Base-by-base conservation (phyloP, 2,329 filamentous ascomycete genomes). In the Incumbomyces lentus region DNA sequence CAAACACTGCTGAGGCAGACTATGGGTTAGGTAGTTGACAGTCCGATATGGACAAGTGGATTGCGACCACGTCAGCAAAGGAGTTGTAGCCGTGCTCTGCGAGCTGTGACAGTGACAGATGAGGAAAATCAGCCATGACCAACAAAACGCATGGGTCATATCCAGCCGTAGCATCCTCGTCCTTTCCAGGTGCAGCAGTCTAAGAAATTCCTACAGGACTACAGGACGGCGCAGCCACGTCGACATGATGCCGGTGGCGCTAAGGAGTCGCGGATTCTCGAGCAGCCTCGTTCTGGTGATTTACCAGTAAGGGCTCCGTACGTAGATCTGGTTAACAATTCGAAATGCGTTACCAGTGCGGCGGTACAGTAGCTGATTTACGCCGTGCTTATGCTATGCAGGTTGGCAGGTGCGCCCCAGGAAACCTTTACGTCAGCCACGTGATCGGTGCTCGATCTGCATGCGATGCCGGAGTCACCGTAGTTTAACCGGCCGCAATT, bases 21-120 rank as follows among this genome's bases (percentile, higher is more conserved):
- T 79, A 56, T 89, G 82, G 10, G 84, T 89, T 52, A 90, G 86
- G 64, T 89, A 87, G 64, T 90, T 89, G 60, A 86, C 79, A 1
- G 82, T 86, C 55, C 77, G 76, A 50, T 64, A 71, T 11, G 64
- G 66, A 60, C 71, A 75, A 40, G 66, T 69, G 16, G 62, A 47
- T 42, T 35, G 37, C 40, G 41, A 42, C 12, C 26, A 39, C 35
- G 41, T 38, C 34, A 12, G 18, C 26, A 33, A 51, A 13, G n/a
- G 17, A 18, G 16, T 32, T 18, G 13, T 33, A 17, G 13, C 36
- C 12, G 16, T 18, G 38, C 26, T 50, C 40, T 32, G 39, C 34
- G 17, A 46, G 35, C 36, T 40, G 38, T 30, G 29, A 18, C 44
- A 17, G n/a, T 6, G 33, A 35, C 22, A 40, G 12, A 29, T 11